These are phyloP conservation scores for Fraxinus xanthoxyloides DNA, from an alignment of 305 asterid genomes.

Conservation along the genomic window DNA sequence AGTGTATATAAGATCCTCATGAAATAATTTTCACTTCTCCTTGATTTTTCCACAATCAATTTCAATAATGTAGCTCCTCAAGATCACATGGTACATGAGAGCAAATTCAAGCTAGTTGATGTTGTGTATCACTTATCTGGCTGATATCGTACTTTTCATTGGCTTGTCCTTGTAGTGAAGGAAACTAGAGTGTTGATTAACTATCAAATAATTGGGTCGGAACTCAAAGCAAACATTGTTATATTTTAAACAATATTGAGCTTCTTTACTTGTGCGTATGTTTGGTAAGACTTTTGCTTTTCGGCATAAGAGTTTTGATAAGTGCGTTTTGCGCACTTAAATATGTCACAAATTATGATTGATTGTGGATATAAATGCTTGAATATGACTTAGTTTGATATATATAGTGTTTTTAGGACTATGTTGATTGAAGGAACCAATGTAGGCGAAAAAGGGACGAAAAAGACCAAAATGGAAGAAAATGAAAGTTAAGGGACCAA, in stretches of 20 bases:
- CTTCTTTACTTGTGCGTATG: not conserved
- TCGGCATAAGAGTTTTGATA: not conserved
- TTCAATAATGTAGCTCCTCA: not conserved
- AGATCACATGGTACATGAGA: not conserved
- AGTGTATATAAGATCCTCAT: not conserved
- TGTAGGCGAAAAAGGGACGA: too few species aligned
- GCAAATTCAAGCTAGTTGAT: not conserved
- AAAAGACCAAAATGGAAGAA: too few species aligned
- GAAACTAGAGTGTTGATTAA: not conserved
- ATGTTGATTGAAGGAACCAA: too few species aligned
- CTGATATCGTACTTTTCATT: not conserved
- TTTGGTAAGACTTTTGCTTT: not conserved
- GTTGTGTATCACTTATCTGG: not conserved
- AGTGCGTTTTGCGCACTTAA: too few species aligned
- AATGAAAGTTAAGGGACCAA: too few species aligned
- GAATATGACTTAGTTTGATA: too few species aligned
- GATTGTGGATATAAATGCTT: too few species aligned
- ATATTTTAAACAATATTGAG: not conserved
- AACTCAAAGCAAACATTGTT: not conserved
- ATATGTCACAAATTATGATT: too few species aligned
- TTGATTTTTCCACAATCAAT: not conserved
- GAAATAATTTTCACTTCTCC: not conserved
- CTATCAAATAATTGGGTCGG: not conserved
- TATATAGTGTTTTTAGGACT: too few species aligned
- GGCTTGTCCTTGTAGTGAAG: not conserved